A percentile compares a stretch with the other conserved stretches of the same genome.
phyloP scores from a whole-genome alignment of 2,329 filamentous ascomycete genomes.

The Emydomyces testavorans region DNA sequence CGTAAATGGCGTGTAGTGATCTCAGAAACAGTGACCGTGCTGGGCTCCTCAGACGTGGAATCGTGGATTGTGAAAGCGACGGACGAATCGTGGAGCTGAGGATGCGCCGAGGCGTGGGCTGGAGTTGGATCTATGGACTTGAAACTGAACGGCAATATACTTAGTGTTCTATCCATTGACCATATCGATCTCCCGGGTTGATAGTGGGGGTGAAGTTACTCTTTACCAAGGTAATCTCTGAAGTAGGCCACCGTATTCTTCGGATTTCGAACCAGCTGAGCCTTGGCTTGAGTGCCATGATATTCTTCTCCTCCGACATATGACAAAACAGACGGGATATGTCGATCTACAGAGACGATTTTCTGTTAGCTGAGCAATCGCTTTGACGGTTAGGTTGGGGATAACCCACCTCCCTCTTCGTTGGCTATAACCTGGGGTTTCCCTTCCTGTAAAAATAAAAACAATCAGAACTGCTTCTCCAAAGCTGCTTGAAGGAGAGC shows the following conservation, averaged over 20 bases:
- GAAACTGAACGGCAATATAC: conserved; percentile 44
- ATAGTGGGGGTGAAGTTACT: conserved; percentile 44
- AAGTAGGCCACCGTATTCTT: conserved; percentile 92
- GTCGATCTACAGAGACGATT: conserved; percentile 55
- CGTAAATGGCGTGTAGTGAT: conserved; percentile 73
- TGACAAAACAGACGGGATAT: conserved; percentile 88
- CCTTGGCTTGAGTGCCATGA: conserved; percentile 89
- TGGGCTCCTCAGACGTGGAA: conserved; percentile 52
- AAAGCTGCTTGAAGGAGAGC: neutral
- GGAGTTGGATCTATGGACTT: conserved; percentile 93
- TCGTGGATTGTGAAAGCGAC: conserved; percentile 79
- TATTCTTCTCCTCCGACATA: conserved; percentile 96
- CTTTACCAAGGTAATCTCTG: conserved; percentile 87
- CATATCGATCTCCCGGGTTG: neutral
- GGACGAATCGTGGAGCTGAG: conserved; percentile 57
- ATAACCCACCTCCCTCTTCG: conserved; percentile 74
- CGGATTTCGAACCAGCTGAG: conserved; percentile 81
- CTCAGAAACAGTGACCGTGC: conserved; percentile 65
- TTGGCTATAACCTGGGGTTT: conserved; percentile 97
- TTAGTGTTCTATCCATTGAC: neutral
- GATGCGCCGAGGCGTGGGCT: conserved; percentile 86
- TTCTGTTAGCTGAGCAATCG: conserved; percentile 1
- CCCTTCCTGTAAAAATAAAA: conserved; percentile 52
- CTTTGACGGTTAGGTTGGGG: neutral
- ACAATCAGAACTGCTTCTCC: neutral